Evolutionary conservation across 2,329 filamentous ascomycete genomes (phyloP).

Genomic region (Fusarium luffae): DNA sequence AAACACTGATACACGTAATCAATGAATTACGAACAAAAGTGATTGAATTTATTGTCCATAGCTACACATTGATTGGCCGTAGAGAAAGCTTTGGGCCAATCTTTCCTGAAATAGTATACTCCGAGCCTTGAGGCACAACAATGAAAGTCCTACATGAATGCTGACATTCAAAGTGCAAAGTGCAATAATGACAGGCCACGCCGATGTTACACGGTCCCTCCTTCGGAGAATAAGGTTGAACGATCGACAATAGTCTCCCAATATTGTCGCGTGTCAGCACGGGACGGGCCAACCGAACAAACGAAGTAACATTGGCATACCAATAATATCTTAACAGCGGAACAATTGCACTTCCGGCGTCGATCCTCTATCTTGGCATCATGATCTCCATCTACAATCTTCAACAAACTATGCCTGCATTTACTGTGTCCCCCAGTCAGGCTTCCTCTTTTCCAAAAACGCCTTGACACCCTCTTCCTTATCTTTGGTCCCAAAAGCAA

Average conservation of each 20-base stretch:
- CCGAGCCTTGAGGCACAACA: not conserved
- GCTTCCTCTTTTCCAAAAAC: constrained; percentile 46
- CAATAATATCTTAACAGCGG: not conserved
- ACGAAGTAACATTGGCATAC: not conserved
- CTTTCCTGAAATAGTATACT: no score
- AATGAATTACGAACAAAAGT: no score
- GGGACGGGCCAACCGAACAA: not conserved
- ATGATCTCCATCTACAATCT: not conserved
- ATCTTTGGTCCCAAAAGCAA: constrained; percentile 49
- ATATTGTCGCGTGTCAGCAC: constrained; percentile 2
- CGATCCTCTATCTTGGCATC: not conserved
- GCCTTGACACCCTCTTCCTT: constrained; percentile 48
- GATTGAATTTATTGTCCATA: no score
- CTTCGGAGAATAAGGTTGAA: not conserved
- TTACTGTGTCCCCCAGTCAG: constrained; percentile 32
- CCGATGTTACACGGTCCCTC: not conserved
- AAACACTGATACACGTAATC: no score
- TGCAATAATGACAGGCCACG: not conserved
- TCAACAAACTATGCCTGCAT: not conserved
- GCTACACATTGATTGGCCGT: no score
- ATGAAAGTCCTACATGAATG: not conserved
- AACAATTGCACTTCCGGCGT: not conserved
- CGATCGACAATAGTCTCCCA: constrained; percentile 6
- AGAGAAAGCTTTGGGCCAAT: no score
- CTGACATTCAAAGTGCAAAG: not conserved